phyloP scores from a whole-genome alignment of 257 asterid genomes.

The Fraxinus cuspidata region DNA sequence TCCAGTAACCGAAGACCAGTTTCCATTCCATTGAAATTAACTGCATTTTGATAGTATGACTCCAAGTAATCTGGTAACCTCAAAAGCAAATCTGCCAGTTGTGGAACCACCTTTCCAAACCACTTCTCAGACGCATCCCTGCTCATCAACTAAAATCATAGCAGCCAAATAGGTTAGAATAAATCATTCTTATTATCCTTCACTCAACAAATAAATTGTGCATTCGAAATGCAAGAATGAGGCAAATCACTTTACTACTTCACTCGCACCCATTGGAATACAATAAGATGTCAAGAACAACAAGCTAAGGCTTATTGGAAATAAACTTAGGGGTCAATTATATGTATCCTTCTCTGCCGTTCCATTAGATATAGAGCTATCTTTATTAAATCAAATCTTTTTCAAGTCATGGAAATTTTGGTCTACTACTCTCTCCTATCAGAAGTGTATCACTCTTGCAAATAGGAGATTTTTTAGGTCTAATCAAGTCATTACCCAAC shows the following conservation, averaged over 20 bases:
- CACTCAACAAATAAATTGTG: constrained; percentile 5
- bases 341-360: neutral
- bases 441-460: neutral
- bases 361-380: neutral
- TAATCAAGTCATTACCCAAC: neutral
- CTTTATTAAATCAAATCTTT: neutral
- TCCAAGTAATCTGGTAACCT: constrained; percentile 71
- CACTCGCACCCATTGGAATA: neutral
- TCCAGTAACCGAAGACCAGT: constrained; percentile 69
- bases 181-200: neutral
- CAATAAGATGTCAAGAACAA: constrained; percentile 4
- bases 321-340: neutral
- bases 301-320: neutral
- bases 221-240: neutral
- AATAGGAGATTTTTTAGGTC: neutral
- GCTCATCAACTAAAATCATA: constrained; percentile 55
- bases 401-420: neutral
- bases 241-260: constrained; percentile 8
- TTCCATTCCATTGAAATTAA: constrained; percentile 36
- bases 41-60: constrained; percentile 58
- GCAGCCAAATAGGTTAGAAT: neutral
- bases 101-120: constrained; percentile 69
- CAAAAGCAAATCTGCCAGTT: constrained; percentile 64
- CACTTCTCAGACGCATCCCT: constrained; percentile 58
- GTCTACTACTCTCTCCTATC: neutral